Conservation (phyloP, 371 early-diverging fungal species). For the Globomyces sp. region DNA sequence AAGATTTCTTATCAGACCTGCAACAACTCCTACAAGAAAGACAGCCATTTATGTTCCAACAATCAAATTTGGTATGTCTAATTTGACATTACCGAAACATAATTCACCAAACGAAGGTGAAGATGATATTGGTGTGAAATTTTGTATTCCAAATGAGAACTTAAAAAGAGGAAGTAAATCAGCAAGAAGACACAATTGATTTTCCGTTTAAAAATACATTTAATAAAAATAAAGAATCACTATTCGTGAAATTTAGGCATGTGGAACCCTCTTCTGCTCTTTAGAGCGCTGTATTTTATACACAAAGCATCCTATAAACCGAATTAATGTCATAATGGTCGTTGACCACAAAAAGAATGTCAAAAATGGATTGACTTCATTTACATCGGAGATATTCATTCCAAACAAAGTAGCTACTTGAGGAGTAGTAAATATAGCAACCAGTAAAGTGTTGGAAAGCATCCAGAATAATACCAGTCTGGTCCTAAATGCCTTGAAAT, state of each 20-base stretch:
- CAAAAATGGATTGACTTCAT: slow-evolving; percentile 40
- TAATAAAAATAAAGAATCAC: no score
- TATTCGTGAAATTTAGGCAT: no score
- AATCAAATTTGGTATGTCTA: slow-evolving; percentile 1
- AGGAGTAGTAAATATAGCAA: slow-evolving; percentile 55
- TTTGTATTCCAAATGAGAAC: no score
- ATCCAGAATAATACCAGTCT: slow-evolving; percentile 82
- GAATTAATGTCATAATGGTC: slow-evolving; percentile 66
- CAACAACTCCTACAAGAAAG: background rate
- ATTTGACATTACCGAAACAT: no score
- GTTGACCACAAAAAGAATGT: slow-evolving; percentile 52
- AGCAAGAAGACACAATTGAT: no score
- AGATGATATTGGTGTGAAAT: no score
- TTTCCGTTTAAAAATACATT: no score
- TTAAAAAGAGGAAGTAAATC: no score
- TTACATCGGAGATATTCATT: slow-evolving; percentile 14
- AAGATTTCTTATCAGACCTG: background rate
- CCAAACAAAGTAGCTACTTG: slow-evolving; percentile 63
- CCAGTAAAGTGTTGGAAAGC: slow-evolving; percentile 70
- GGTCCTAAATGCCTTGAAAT: slow-evolving; percentile 82
- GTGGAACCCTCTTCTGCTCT: no score
- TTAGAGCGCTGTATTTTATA: slow-evolving; percentile 37
- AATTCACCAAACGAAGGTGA: no score
- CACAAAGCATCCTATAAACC: slow-evolving; percentile 69
- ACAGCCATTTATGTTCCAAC: slow-evolving; percentile 3